Evolutionary conservation across 257 asterid genomes (phyloP).

Genomic region (Linderniella brevidens): DNA sequence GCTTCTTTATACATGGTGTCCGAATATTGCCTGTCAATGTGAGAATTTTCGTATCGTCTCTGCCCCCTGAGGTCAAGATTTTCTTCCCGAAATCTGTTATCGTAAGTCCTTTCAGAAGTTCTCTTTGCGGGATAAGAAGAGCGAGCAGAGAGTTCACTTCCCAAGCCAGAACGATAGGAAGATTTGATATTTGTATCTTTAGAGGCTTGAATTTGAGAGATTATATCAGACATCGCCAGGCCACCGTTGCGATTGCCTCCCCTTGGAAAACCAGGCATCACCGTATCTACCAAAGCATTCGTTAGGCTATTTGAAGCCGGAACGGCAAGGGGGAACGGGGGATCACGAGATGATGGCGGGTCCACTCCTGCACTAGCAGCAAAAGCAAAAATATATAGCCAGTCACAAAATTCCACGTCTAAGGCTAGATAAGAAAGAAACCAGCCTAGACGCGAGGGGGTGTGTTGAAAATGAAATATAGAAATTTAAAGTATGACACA

Average conservation of each 20-base stretch:
- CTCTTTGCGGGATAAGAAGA: conserved; percentile 65
- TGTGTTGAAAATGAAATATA: too few relatives aligned
- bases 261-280: conserved; percentile 42
- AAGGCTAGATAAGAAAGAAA: too few relatives aligned
- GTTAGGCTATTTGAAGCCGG: conserved; percentile 75
- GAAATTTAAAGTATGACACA: too few relatives aligned
- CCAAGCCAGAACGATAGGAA: conserved; percentile 40
- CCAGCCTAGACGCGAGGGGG: too few relatives aligned
- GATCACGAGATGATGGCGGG: conserved; percentile 99
- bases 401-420: too few relatives aligned
- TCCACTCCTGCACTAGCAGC: conserved; percentile 99
- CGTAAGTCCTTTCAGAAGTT: conserved; percentile 61
- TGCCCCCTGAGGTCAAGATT: conserved; percentile 58
- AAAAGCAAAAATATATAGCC: conserved; percentile 31
- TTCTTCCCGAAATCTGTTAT: conserved; percentile 52
- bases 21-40: conserved; percentile 43
- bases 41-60: conserved; percentile 47
- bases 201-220: conserved; percentile 88
- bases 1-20: conserved; percentile 56
- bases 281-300: conserved; percentile 38
- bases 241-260: conserved; percentile 75
- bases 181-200: conserved; percentile 53
- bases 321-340: conserved; percentile 93
- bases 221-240: conserved; percentile 74
- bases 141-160: conserved; percentile 40